phyloP scores from a whole-genome alignment of 169 alveolate genomes.

The Cryptosporidium xiaoi region DNA sequence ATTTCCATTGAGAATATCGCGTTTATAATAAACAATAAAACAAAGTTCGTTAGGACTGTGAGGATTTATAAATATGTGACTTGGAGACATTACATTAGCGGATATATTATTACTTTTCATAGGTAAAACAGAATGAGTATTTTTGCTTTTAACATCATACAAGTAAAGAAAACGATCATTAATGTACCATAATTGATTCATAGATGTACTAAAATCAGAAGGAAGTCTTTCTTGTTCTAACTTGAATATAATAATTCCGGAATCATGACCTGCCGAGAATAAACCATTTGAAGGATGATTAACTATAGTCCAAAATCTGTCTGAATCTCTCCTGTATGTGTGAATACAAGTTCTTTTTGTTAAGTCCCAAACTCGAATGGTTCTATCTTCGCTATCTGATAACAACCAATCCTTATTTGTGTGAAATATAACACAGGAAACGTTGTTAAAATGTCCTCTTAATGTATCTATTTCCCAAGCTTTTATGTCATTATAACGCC shows the following conservation, averaged over 20 bases:
- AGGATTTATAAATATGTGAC: constrained; percentile 40
- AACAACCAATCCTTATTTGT: constrained; percentile 91
- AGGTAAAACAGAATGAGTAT: constrained; percentile 74
- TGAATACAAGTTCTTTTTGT: constrained; percentile 89
- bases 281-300: constrained; percentile 88
- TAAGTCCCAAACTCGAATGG: constrained; percentile 94
- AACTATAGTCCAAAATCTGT: constrained; percentile 95
- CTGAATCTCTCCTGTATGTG: constrained; percentile 90
- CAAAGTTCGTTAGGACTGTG: constrained; percentile 68
- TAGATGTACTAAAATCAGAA: constrained; percentile 74
- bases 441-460: constrained; percentile 94
- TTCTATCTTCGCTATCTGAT: constrained; percentile 93
- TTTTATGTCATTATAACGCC: constrained; percentile 93
- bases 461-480: constrained; percentile 94
- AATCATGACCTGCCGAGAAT: constrained; percentile 95
- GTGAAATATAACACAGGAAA: constrained; percentile 92
- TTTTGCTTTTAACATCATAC: constrained; percentile 80
- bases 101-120: constrained; percentile 63
- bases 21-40: constrained; percentile 47
- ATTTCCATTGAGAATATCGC: constrained; percentile 35
- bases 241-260: constrained; percentile 93
- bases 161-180: constrained; percentile 83
- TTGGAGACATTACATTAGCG: constrained; percentile 41
- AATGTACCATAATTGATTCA: constrained; percentile 81
- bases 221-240: constrained; percentile 90